Conservation (phyloP, 257 asterid species). For the Leonotis leonurus region DNA sequence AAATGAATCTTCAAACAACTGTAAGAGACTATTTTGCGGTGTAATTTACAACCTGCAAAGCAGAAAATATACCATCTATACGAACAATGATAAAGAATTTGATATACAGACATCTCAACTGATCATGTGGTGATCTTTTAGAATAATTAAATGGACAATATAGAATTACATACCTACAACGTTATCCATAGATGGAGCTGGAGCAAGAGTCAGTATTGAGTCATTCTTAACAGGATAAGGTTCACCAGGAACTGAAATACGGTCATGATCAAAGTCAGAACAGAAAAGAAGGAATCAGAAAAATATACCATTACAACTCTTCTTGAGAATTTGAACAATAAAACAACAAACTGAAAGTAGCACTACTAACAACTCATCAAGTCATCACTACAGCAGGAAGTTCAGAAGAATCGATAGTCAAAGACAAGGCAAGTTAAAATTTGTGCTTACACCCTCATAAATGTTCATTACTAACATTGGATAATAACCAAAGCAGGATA, state of each 20-base stretch:
- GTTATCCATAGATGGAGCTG: slow-evolving; percentile 52
- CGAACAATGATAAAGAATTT: neutral
- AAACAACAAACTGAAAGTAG: neutral
- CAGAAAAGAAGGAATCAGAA: neutral
- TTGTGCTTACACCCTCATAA: neutral
- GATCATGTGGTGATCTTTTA: too few relatives aligned
- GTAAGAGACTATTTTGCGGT: too few relatives aligned
- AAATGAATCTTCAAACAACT: neutral
- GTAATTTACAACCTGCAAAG: too few relatives aligned
- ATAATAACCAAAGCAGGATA: neutral
- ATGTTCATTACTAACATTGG: neutral
- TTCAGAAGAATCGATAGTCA: neutral
- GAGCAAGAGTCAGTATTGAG: slow-evolving; percentile 53
- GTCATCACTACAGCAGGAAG: neutral
- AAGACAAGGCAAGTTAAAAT: neutral
- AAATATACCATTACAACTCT: neutral
- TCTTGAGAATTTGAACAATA: neutral
- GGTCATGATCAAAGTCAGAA: slow-evolving; percentile 6
- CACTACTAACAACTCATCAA: neutral
- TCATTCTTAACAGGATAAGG: slow-evolving; percentile 45
- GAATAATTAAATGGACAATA: too few relatives aligned
- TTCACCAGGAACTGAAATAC: slow-evolving; percentile 77
- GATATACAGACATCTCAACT: neutral
- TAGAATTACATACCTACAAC: slow-evolving; percentile 45
- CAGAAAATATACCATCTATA: neutral